phyloP scores from a whole-genome alignment of 106 monocot genomes.

The Dioscorea alata region DNA sequence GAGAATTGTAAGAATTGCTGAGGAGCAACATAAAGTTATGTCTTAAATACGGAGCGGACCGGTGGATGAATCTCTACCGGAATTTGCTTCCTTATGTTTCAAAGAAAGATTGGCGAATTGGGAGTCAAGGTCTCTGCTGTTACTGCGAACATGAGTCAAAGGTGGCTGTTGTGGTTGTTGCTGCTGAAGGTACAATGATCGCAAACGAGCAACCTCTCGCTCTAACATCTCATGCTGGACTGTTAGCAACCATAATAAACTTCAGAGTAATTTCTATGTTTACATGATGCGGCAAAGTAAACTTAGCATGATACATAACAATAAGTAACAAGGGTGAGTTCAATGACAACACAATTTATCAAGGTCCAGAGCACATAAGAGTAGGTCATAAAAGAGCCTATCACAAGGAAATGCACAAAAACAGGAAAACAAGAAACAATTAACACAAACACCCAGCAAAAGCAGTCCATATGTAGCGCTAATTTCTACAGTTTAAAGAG shows the following conservation, averaged over 20 bases:
- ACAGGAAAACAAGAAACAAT: too few species aligned
- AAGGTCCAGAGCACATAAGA: too few species aligned
- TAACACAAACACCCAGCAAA: too few species aligned
- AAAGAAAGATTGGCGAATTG: constrained; percentile 73
- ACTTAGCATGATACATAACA: too few species aligned
- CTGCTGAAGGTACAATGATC: constrained; percentile 54
- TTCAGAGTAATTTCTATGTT: too few species aligned
- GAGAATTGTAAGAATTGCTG: background rate
- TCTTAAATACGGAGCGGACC: constrained; percentile 35
- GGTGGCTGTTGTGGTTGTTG: constrained; percentile 35
- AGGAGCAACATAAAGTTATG: background rate
- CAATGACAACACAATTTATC: too few species aligned
- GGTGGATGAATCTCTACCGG: constrained; percentile 27
- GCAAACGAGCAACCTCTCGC: constrained; percentile 70
- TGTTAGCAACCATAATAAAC: constrained; percentile 17
- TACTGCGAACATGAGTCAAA: constrained; percentile 40
- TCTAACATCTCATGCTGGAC: constrained; percentile 98
- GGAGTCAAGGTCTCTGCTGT: constrained; percentile 70
- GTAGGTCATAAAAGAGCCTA: too few species aligned
- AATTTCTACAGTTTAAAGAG: too few species aligned
- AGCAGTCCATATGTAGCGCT: too few species aligned
- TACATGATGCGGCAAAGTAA: too few species aligned
- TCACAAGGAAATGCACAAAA: too few species aligned
- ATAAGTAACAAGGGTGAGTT: too few species aligned
- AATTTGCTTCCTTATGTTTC: constrained; percentile 55